Evolutionary conservation across 441 rosid species (phyloP).

Genomic region (Omphalea diandra): DNA sequence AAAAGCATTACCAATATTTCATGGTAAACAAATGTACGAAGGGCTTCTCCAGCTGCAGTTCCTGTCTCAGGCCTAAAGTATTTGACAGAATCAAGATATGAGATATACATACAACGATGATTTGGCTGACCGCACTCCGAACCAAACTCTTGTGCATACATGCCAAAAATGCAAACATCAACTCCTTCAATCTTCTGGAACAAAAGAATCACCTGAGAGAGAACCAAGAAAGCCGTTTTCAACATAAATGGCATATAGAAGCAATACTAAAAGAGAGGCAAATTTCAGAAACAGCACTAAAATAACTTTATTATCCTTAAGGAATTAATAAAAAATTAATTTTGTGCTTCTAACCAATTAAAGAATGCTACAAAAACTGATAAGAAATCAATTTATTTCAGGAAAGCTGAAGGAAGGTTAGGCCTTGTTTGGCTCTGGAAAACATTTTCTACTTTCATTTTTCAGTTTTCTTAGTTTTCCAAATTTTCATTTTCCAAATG

Average conservation of each 20-base stretch:
- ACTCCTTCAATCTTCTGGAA: constrained; percentile 71
- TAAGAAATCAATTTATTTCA: not conserved
- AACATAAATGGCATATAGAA: not conserved
- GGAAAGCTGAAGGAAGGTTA: not conserved
- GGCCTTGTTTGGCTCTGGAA: too few species aligned
- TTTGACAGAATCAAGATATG: constrained; percentile 71
- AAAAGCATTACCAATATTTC: constrained; percentile 52
- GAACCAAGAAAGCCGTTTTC: not conserved
- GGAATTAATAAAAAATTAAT: not conserved
- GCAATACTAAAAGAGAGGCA: not conserved
- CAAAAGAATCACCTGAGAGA: constrained; percentile 56
- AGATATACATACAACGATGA: constrained; percentile 59
- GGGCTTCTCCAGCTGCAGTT: constrained; percentile 59
- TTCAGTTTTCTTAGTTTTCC: too few species aligned
- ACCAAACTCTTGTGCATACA: constrained; percentile 74
- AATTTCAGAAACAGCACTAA: constrained; percentile 10
- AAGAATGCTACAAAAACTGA: constrained; percentile 6
- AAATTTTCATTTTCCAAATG: too few species aligned
- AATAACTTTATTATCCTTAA: constrained; percentile 7
- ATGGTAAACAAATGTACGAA: constrained; percentile 72
- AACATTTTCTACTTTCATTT: too few species aligned
- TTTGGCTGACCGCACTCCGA: constrained; percentile 69
- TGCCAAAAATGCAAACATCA: constrained; percentile 61
- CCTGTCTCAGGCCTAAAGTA: constrained; percentile 59
- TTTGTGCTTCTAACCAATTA: not conserved